Base-by-base conservation (phyloP, 2,329 filamentous ascomycete genomes). In the Talaromyces sp. region DNA sequence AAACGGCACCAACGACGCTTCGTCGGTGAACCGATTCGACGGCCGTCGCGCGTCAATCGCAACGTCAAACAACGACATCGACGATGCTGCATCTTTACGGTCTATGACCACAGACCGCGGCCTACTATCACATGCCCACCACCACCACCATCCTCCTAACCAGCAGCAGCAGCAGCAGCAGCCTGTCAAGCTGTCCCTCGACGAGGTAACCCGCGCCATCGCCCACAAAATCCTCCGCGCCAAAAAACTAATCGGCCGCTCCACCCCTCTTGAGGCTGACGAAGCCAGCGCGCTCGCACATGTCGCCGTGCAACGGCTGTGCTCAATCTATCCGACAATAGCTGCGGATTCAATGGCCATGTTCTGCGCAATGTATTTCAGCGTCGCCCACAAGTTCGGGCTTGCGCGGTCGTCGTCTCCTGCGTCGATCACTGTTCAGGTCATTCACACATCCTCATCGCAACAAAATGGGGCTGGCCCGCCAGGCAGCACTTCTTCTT, bases 371-470 rank as follows among this genome's bases (percentile, higher is more conserved):
- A 67, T 74, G 3, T 71, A 73, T 55, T 71, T 78, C 17, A 75
- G 76, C 10, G 60, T 78, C 7, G 72, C 72, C 1, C 69, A 71
- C 27, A 68, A 74, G 47, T 69, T 77, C 25, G 76, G 75, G 1
- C 61, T 73, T 8, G 59, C 66, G 22, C 64, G 70, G 8, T 68
- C 63, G n/a, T 62, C 61, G n/a, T 62, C 61, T 15, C 65, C 66
- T n/a, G 65, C 65, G 9, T 60, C 66, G 4, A 62, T 77, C n/a
- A 63, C 64, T 5, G 65, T 77, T 9, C 66, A 71, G 55, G 64
- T 70, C 17, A 65, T 69, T 22, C 28, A 60, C 22, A 27, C 59
- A 4, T 15, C 55, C n/a, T n/a, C 36, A 13, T 10, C 51, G 27
- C 28, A 30, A 7, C 28, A 62, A 10, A 58, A 47, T 19, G 52